Percentiles rank a stretch among this genome's conserved stretches.
phyloP scores from a whole-genome alignment of 306 rosid genomes.

The Luffa aegyptiaca region DNA sequence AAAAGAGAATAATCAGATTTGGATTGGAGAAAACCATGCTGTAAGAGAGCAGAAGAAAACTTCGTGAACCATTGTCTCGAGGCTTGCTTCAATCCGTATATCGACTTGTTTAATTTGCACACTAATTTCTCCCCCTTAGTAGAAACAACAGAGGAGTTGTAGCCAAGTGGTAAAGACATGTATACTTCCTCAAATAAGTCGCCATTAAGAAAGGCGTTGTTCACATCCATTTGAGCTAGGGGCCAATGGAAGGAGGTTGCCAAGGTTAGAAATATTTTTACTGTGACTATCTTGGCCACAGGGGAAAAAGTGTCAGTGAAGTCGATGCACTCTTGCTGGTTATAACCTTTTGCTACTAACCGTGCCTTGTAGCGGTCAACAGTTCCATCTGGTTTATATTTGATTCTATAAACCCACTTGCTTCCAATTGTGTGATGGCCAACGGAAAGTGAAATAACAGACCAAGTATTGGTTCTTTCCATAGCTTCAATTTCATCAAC shows the following conservation, averaged over 20 bases:
- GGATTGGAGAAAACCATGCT: not conserved
- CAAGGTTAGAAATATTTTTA: not conserved
- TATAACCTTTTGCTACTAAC: not conserved
- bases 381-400: no score
- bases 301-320: not conserved
- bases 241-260: not conserved
- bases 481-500: no score
- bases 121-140: not conserved
- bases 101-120: no score
- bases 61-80: not conserved
- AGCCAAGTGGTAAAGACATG: not conserved
- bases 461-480: no score
- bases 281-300: not conserved
- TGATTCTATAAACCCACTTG: no score
- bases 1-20: not conserved
- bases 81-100: not conserved
- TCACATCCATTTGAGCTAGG: no score
- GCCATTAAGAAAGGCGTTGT: not conserved
- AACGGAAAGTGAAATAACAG: no score
- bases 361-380: not conserved
- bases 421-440: no score
- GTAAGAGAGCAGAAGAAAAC: no score
- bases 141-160: fast-evolving
- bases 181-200: not conserved
- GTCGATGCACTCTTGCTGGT: not conserved